Percentiles rank a stretch among this genome's conserved stretches.
These are phyloP conservation scores for Teratosphaeria destructans DNA, from an alignment of 2,329 filamentous ascomycete genomes.

Conservation along the genomic window DNA sequence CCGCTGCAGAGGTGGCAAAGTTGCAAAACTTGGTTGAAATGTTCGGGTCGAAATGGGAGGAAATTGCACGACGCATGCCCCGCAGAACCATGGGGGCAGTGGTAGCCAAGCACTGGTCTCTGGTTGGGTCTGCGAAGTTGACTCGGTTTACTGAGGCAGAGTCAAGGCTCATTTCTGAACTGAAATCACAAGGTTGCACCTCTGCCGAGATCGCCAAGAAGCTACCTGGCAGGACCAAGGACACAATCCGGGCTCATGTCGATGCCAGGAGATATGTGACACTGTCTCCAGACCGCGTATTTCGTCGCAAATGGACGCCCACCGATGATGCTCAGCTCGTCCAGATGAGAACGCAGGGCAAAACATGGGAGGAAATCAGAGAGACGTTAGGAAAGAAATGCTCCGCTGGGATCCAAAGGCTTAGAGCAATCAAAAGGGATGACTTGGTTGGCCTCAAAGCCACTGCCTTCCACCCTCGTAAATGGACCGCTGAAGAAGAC, in stretches of 20 bases:
- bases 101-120: neutral
- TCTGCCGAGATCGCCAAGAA: neutral
- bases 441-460: neutral
- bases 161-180: neutral
- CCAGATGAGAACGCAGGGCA: neutral
- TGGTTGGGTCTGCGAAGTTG: neutral
- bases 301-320: neutral
- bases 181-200: neutral
- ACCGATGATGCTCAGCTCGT: neutral
- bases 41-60: neutral
- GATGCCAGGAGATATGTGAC: neutral
- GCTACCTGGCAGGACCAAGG: neutral
- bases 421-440: neutral
- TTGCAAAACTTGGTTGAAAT: neutral
- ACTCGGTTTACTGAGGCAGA: neutral
- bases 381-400: neutral
- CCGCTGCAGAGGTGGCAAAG: neutral
- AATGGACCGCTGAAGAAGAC: neutral
- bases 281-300: neutral
- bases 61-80: neutral
- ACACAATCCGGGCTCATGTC: neutral
- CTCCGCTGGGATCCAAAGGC: neutral
- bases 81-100: neutral
- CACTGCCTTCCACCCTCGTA: neutral
- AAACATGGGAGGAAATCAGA: neutral